These are phyloP conservation scores for Trichoderma virens DNA, from an alignment of 495 filamentous ascomycete genomes.

Conservation along the genomic window DNA sequence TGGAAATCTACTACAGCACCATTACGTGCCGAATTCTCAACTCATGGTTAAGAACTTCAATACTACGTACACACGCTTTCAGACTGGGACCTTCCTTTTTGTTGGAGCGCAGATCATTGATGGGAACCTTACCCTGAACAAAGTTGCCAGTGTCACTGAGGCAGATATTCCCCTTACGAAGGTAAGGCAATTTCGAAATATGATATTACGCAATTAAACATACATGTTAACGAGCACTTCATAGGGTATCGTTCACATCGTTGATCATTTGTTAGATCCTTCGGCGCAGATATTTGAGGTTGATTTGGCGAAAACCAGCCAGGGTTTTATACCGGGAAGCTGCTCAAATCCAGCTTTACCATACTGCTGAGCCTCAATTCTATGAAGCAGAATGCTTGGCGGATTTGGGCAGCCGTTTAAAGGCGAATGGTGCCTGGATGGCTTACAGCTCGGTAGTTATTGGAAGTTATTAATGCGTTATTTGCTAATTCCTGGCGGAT, in stretches of 20 bases:
- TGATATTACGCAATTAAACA: background rate
- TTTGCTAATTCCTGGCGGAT: background rate
- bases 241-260: constrained; percentile 14
- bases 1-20: constrained; percentile 21
- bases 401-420: background rate
- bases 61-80: constrained; percentile 19
- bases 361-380: constrained; percentile 13
- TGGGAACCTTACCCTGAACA: constrained; percentile 17
- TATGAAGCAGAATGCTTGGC: background rate
- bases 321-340: constrained; percentile 21
- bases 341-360: constrained; percentile 21
- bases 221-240: background rate
- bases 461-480: background rate
- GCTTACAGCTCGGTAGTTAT: background rate
- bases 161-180: background rate
- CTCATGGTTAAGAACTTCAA: constrained; percentile 19
- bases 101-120: constrained; percentile 20
- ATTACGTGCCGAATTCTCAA: constrained; percentile 22
- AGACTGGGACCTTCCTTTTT: constrained; percentile 23
- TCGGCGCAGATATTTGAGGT: constrained; percentile 21
- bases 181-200: background rate
- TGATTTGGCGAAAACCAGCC: constrained; percentile 19
- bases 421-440: background rate
- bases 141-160: constrained; percentile 14
- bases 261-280: constrained; percentile 23